A percentile compares a stretch with the other conserved stretches of the same genome.
Conservation (phyloP, 208 protist species). For the Leishmania major region DNA sequence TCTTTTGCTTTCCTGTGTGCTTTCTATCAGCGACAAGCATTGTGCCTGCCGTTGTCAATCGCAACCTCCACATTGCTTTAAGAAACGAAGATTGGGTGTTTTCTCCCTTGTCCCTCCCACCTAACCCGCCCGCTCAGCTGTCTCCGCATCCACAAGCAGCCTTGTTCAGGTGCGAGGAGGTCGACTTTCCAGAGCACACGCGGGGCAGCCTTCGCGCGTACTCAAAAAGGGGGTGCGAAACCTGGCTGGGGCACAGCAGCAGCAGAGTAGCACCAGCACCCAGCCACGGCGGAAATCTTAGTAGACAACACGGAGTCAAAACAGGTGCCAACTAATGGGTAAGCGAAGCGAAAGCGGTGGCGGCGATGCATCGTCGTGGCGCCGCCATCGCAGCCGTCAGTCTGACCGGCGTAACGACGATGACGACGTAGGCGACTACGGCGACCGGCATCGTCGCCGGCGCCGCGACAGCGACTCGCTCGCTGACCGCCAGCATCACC, state of each 20-base stretch:
- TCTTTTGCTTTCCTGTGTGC: neutral
- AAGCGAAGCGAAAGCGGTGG: conserved; percentile 15
- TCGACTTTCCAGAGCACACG: neutral
- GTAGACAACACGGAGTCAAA: neutral
- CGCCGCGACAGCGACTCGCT: neutral
- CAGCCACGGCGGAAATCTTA: neutral
- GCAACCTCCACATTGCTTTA: neutral
- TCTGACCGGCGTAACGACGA: neutral
- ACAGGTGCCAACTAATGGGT: conserved; percentile 12
- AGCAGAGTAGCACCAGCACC: neutral
- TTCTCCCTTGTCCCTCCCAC: neutral
- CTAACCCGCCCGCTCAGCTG: neutral
- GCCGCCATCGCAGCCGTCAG: conserved; percentile 13
- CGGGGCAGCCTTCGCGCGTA: neutral
- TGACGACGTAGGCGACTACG: neutral
- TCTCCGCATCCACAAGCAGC: neutral
- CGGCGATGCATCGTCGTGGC: neutral
- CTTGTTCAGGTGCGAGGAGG: neutral
- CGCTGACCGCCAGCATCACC: neutral
- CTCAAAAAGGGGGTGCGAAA: neutral
- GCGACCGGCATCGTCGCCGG: conserved; percentile 9
- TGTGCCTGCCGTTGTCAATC: neutral
- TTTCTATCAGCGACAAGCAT: neutral
- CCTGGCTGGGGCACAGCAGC: neutral
- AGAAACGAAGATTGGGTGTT: neutral